Percentiles rank a stretch among this genome's conserved stretches.
These are phyloP conservation scores for Pyrrhoderma noxium DNA, from an alignment of 1,284 basidiomycete genomes.

Conservation along the genomic window DNA sequence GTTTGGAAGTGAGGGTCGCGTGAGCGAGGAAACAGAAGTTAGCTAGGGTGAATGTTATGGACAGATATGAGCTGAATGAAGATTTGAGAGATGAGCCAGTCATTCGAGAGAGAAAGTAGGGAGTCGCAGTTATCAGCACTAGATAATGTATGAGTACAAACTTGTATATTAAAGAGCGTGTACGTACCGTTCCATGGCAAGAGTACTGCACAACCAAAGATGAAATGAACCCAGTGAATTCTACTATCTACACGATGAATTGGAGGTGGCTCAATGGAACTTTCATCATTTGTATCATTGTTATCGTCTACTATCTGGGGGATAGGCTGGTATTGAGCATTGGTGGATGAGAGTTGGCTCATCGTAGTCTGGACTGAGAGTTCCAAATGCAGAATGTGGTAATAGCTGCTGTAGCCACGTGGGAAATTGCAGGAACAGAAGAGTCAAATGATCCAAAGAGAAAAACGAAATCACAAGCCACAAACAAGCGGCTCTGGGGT, in stretches of 20 bases:
- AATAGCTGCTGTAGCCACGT: too few species aligned
- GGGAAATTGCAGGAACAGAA: too few species aligned
- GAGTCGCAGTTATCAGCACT: conserved; percentile 72
- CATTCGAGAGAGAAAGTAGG: conserved; percentile 65
- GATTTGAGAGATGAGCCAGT: conserved; percentile 45
- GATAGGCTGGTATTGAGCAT: too few species aligned
- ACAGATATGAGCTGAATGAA: conserved; percentile 65
- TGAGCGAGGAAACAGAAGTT: conserved; percentile 65
- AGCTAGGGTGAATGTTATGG: conserved; percentile 53
- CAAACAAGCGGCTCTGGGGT: too few species aligned
- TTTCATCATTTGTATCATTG: too few species aligned
- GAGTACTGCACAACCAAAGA: conserved; percentile 65
- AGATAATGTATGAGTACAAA: not conserved
- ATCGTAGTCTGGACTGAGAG: too few species aligned
- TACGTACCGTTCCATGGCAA: conserved; percentile 74
- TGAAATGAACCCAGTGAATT: conserved; percentile 54
- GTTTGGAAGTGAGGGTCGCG: conserved; percentile 60
- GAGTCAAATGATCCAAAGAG: too few species aligned
- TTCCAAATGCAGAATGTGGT: too few species aligned
- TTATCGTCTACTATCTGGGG: too few species aligned
- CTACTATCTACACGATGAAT: conserved; percentile 1
- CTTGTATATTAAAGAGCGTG: not conserved
- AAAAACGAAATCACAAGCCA: too few species aligned
- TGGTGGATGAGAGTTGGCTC: too few species aligned
- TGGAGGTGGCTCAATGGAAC: too few species aligned